These are phyloP conservation scores for Fennellomyces sp. DNA, from an alignment of 371 early-diverging fungal genomes.

Conservation along the genomic window DNA sequence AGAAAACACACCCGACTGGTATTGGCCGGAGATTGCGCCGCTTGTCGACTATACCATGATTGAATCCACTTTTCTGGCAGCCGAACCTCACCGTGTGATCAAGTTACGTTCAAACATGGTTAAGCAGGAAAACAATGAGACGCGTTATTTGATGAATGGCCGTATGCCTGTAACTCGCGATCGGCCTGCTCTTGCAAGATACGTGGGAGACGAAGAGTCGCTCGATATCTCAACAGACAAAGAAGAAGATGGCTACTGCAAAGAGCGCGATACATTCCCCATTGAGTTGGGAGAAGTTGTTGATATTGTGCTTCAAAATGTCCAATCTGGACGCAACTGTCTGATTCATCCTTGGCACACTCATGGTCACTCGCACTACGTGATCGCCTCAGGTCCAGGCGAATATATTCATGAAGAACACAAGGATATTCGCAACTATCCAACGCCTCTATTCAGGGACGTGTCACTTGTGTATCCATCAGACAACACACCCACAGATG, in stretches of 20 bases:
- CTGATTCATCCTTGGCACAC: constrained; percentile 51
- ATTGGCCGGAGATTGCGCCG: constrained; percentile 20
- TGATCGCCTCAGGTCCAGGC: constrained; percentile 39
- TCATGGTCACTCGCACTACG: constrained; percentile 48
- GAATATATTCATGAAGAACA: constrained; percentile 31
- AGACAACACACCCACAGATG: constrained; percentile 11
- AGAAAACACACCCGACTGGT: constrained; percentile 18
- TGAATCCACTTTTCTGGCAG: constrained; percentile 19
- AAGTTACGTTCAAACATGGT: constrained; percentile 16
- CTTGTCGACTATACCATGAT: constrained; percentile 1
- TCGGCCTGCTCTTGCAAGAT: neutral
- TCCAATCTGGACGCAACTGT: constrained; percentile 18
- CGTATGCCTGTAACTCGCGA: constrained; percentile 10
- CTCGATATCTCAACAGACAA: no score
- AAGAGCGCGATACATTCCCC: constrained; percentile 23
- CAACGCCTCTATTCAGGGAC: constrained; percentile 33
- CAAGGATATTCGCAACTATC: constrained; percentile 29
- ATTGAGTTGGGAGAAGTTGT: constrained; percentile 27
- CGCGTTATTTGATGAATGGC: constrained; percentile 37
- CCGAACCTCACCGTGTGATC: constrained; percentile 23
- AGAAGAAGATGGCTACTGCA: constrained; percentile 18
- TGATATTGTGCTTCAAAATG: constrained; percentile 44
- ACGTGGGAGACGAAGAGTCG: no score
- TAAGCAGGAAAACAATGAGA: constrained; percentile 18
- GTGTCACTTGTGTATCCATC: constrained; percentile 39